Evolutionary conservation across 2,329 filamentous ascomycete genomes (phyloP), one percentile per base, ranked within the genome.

Genomic region (Pyricularia grisea): DNA sequence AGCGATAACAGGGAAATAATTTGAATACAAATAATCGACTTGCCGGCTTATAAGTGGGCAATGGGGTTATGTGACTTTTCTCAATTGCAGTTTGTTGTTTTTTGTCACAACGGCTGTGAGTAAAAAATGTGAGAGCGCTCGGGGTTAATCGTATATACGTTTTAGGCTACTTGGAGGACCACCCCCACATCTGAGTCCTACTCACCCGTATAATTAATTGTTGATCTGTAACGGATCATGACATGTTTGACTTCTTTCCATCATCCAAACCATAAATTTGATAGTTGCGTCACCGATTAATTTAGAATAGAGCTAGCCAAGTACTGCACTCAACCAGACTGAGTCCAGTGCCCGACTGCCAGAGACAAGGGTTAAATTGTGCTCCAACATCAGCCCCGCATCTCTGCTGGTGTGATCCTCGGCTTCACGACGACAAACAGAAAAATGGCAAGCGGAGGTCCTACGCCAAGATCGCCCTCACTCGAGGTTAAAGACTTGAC

Each of bases 401-500:
- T 50, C 17, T 36, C 33, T 36, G 33, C 14, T 50, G 42, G 42
- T n/a, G 42, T n/a, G 42, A 7, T 50, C 17, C 42, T n/a, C 42
- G 20, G 17, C 17, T 50, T 50, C 20, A 50, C 4, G 9, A n/a
- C 17, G 42, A 61, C 25, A n/a, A n/a, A 12, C 20, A 20, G 27
- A 61, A 61, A 61, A 60, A 71, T 70, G 69, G 67, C 68, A 25
- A 28, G 33, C 25, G 9, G 27, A 27, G 58, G 31, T 17, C 7
- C 12, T 12, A 50, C 27, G 33, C 12, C 31, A 11, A 36, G 60
- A 1, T 73, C 80, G 61, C 87, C 90, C 11, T 87, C 89, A 66
- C 92, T 99, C 77, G 80, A 87, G 73, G 90, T 95, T 74, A 88
- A 84, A 58, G 82, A 89, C 78, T 88, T 99, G 68, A 93, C 88